A percentile compares a stretch with the other conserved stretches of the same genome.
Evolutionary conservation across 2,329 filamentous ascomycete species (phyloP).

Genomic region (Xylogone sp.): DNA sequence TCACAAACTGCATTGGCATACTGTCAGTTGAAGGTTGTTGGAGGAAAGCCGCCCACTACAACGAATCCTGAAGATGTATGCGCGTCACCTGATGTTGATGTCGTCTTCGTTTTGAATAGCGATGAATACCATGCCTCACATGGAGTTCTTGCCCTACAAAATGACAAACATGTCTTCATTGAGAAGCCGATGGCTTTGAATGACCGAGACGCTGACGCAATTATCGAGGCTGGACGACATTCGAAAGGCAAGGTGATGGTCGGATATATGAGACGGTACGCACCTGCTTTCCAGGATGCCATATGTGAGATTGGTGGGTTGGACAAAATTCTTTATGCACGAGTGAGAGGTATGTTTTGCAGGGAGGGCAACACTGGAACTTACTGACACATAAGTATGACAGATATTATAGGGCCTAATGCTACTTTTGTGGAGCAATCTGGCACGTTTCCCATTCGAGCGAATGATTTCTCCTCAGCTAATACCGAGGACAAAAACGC

Average conservation of each 20-base stretch:
- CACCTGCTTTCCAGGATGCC: conserved; percentile 45
- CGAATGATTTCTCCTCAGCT: conserved; percentile 32
- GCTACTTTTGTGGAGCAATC: conserved; percentile 39
- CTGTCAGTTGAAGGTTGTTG: conserved; percentile 44
- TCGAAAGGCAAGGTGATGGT: conserved; percentile 46
- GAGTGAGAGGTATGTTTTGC: conserved; percentile 19
- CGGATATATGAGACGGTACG: conserved; percentile 57
- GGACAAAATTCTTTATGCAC: conserved; percentile 47
- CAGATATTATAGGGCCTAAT: conserved; percentile 51
- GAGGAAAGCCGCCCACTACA: conserved; percentile 41
- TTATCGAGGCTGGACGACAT: conserved; percentile 43
- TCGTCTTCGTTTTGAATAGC: conserved; percentile 48
- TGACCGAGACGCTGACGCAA: conserved; percentile 37
- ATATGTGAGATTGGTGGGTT: conserved; percentile 48
- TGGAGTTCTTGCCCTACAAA: conserved; percentile 44
- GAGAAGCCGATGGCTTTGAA: conserved; percentile 54
- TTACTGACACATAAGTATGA: background rate
- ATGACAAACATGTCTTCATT: conserved; percentile 52
- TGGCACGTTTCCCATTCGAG: conserved; percentile 40
- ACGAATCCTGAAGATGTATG: conserved; percentile 37
- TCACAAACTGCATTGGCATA: conserved; percentile 36
- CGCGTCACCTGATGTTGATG: conserved; percentile 39
- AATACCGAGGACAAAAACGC: conserved; percentile 7
- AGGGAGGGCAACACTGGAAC: conserved; percentile 3
- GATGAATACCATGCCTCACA: conserved; percentile 52